Base-by-base conservation (phyloP, 139 green algal genomes). In the Spirogloea muscicola region DNA sequence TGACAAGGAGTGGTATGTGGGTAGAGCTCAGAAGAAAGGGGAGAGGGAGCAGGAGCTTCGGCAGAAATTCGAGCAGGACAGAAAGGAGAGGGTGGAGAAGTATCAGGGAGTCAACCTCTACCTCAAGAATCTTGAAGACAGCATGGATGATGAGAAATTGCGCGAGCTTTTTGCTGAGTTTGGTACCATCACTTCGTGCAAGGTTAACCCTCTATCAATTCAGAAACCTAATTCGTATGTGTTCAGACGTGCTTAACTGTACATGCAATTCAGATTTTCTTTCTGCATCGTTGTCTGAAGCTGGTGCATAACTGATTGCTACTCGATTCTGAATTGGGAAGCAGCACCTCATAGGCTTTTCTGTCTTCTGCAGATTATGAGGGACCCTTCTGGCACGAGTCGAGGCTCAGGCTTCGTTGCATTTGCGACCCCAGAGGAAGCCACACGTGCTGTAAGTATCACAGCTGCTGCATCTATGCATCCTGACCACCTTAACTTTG, bases 41-140 rank as follows among this genome's bases (percentile, higher is more conserved):
- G 84, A 88, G 74, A 64, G 84, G 7, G 84, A 88, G 49, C 55
- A 52, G 34, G 68, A 88, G 60, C 62, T 88, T 31, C 61, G 64
- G 49, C 29, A 46, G 9, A 77, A 86, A 44, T 88, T 78, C 55
- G 83, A 88, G 72, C 68, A 81, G 66, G 78, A 84, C 65, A 39
- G 83, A 21, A 58, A 68, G 33, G 77, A 88, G 64, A 33, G 73
- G 13, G 49, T 70, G 21, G 83, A 87, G 25, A 85, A 87, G 43
- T 79, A 72, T 16, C 40, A 69, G 13, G 77, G 80, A 37, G 82
- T 34, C 25, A 88, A 88, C 65, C 49, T 88, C 16, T 88, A 88
- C 68, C 38, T 88, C 27, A 88, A 88, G 83, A 88, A 88, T 61
- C 38, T 88, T 16, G 82, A 86, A n/a, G 84, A 88, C 58, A 76